Percentiles rank a stretch among this genome's conserved stretches.
These are phyloP conservation scores for Hypholoma sublateritium DNA, from an alignment of 768 basidiomycete genomes.

Conservation along the genomic window DNA sequence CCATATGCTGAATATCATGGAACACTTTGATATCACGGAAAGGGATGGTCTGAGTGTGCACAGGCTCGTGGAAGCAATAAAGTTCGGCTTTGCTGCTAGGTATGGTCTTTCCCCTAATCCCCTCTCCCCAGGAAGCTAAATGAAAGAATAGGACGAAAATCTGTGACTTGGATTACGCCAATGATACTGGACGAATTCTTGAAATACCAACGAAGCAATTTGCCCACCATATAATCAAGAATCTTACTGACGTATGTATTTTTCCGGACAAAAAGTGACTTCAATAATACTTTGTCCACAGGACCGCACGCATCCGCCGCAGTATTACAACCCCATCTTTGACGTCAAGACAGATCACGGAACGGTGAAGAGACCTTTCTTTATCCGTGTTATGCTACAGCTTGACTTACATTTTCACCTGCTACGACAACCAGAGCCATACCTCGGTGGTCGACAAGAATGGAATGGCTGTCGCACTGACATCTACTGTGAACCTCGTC, in stretches of 20 bases:
- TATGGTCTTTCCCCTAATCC: constrained; percentile 14
- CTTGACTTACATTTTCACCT: background rate
- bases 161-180: constrained; percentile 73
- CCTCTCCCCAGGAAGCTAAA: background rate
- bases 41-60: constrained; percentile 70
- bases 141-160: constrained; percentile 64
- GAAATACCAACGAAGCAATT: constrained; percentile 72
- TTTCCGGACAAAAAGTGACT: background rate
- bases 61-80: constrained; percentile 80
- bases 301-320: constrained; percentile 78
- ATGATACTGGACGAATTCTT: constrained; percentile 52
- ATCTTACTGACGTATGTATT: constrained; percentile 75
- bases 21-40: constrained; percentile 61
- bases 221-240: constrained; percentile 55
- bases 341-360: constrained; percentile 84
- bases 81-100: constrained; percentile 64
- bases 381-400: background rate
- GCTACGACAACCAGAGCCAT: constrained; percentile 59
- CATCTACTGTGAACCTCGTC: constrained; percentile 85
- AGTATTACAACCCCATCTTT: constrained; percentile 84
- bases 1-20: constrained; percentile 89
- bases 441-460: constrained; percentile 78
- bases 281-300: constrained; percentile 28
- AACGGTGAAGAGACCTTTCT: constrained; percentile 52
- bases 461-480: constrained; percentile 86